phyloP scores from a whole-genome alignment of 192 early-diverging fungal genomes.

The Umbelopsis vinacea region DNA sequence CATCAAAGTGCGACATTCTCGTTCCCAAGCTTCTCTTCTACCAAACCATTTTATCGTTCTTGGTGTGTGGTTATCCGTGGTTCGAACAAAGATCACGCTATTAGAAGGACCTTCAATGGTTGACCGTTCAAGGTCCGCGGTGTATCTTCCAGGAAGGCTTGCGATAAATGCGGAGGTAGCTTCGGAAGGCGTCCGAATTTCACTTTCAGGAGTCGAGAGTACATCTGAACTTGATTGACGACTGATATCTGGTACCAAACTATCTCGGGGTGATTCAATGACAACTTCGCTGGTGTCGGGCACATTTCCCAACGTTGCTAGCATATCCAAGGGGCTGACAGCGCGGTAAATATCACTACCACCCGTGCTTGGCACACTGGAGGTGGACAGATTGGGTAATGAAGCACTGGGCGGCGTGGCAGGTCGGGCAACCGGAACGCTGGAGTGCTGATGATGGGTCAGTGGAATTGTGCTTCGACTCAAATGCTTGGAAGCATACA shows the following conservation, averaged over 20 bases:
- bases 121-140: slow-evolving; percentile 30
- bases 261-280: background rate
- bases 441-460: slow-evolving; percentile 37
- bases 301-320: slow-evolving; percentile 43
- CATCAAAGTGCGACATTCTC: slow-evolving; percentile 50
- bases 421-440: slow-evolving; percentile 30
- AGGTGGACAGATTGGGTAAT: slow-evolving; percentile 27
- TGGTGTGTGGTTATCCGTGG: slow-evolving; percentile 27
- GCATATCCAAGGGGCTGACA: slow-evolving; percentile 50
- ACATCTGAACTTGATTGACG: background rate
- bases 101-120: slow-evolving; percentile 52
- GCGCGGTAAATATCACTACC: slow-evolving; percentile 41
- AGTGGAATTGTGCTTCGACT: slow-evolving; percentile 14
- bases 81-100: slow-evolving; percentile 48
- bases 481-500: slow-evolving; percentile 7
- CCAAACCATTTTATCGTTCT: slow-evolving; percentile 48
- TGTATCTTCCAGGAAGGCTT: slow-evolving; percentile 49
- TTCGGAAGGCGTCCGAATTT: slow-evolving; percentile 3
- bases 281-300: slow-evolving; percentile 24
- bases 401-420: slow-evolving; percentile 26
- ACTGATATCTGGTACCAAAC: background rate
- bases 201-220: background rate
- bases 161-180: slow-evolving; percentile 36
- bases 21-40: slow-evolving; percentile 57
- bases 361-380: slow-evolving; percentile 28